phyloP scores from a whole-genome alignment of 2,329 filamentous ascomycete species.

The Cercospora zeae-maydis region DNA sequence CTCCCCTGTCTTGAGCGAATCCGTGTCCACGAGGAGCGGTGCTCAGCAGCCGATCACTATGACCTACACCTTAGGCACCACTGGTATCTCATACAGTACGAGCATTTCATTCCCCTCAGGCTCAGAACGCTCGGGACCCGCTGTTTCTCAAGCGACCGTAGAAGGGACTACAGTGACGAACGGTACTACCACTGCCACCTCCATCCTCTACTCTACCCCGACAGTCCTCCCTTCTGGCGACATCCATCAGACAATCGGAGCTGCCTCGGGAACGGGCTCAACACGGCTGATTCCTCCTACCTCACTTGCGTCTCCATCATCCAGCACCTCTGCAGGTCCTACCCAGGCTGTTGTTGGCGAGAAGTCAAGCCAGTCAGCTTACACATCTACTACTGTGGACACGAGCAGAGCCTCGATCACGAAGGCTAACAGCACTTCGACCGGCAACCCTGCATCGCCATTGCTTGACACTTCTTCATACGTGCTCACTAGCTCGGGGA shows the following conservation, averaged over 20 bases:
- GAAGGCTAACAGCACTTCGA: background rate
- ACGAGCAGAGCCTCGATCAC: background rate
- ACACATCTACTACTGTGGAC: background rate
- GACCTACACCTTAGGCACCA: slow-evolving; percentile 1
- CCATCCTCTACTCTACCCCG: background rate
- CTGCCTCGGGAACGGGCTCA: background rate
- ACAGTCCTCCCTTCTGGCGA: background rate
- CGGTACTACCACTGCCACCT: background rate
- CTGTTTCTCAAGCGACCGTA: background rate
- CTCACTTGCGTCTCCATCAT: background rate
- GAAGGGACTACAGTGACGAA: background rate
- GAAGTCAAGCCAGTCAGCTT: background rate
- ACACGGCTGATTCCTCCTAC: background rate
- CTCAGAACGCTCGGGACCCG: background rate
- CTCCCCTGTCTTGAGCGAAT: background rate
- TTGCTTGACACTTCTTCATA: background rate
- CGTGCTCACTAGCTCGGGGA: background rate
- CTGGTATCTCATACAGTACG: slow-evolving; percentile 9
- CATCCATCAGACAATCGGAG: slow-evolving; percentile 4
- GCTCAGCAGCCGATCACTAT: background rate
- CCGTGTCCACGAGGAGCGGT: background rate
- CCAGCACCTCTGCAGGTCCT: background rate
- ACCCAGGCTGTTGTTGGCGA: background rate
- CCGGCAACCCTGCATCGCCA: background rate
- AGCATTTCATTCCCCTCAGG: slow-evolving; percentile 5